A percentile compares a stretch with the other conserved stretches of the same genome.
Evolutionary conservation across 148 eudicot genomes (phyloP).

Genomic region (Cornus suecica): DNA sequence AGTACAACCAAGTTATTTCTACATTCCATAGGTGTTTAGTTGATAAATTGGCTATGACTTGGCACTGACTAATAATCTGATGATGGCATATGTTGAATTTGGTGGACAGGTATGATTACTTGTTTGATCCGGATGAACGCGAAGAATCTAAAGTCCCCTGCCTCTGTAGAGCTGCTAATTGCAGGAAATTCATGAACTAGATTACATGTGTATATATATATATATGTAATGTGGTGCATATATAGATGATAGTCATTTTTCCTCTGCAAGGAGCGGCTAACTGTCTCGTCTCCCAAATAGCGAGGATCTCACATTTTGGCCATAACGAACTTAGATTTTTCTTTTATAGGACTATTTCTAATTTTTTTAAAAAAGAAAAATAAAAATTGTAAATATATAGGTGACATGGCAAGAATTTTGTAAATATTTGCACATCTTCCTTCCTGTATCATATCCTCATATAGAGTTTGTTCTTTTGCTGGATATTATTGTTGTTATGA

Average conservation of each 20-base stretch:
- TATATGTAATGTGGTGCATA: background rate
- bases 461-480: background rate
- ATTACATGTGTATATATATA: background rate
- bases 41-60: background rate
- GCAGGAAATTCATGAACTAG: slow-evolving; percentile 80
- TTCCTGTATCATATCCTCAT: slow-evolving; percentile 11
- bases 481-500: background rate
- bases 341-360: background rate
- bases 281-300: background rate
- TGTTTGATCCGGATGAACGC: slow-evolving; percentile 82
- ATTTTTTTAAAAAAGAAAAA: background rate
- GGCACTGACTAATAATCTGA: background rate
- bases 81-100: background rate
- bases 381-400: slow-evolving; percentile 22
- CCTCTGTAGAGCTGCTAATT: slow-evolving; percentile 73
- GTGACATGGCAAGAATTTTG: slow-evolving; percentile 22
- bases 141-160: slow-evolving; percentile 88
- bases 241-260: background rate
- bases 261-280: background rate
- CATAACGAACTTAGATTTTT: background rate
- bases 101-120: slow-evolving; percentile 72
- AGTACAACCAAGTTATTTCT: background rate
- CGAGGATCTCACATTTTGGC: background rate
- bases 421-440: slow-evolving; percentile 22
- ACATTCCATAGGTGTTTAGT: background rate